Evolutionary conservation across 768 basidiomycete species (phyloP).

Genomic region (Glaciozyma martinii): DNA sequence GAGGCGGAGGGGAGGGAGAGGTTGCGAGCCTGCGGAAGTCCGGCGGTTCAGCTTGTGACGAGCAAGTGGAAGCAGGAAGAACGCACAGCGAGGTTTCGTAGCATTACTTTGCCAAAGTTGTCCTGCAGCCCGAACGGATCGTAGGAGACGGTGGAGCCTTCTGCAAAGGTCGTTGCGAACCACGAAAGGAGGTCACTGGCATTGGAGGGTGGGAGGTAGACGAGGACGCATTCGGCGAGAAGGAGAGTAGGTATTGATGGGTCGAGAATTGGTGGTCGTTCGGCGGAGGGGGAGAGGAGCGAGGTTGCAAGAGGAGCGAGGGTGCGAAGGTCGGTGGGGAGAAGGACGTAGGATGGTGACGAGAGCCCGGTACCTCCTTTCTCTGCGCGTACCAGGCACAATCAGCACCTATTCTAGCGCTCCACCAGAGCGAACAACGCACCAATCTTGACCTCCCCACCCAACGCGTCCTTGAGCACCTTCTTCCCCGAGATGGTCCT

Average conservation of each 20-base stretch:
- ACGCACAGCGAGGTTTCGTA: slow-evolving; percentile 63
- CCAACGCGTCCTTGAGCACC: slow-evolving; percentile 50
- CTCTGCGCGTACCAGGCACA: slow-evolving; percentile 39
- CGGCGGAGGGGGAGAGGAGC: slow-evolving; percentile 44
- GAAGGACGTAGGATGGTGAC: slow-evolving; percentile 55
- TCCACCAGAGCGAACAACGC: neutral
- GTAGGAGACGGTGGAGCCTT: slow-evolving; percentile 56
- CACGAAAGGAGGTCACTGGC: slow-evolving; percentile 59
- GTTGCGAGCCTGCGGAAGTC: slow-evolving; percentile 51
- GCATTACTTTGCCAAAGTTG: slow-evolving; percentile 85
- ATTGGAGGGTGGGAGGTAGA: slow-evolving; percentile 62
- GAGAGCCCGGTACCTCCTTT: slow-evolving; percentile 56
- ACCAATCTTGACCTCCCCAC: slow-evolving; percentile 40
- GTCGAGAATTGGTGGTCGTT: slow-evolving; percentile 44
- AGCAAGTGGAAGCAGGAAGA: neutral
- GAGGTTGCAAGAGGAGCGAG: slow-evolving; percentile 44
- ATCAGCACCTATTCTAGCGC: neutral
- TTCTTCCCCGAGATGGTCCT: slow-evolving; percentile 65
- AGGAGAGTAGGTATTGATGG: slow-evolving; percentile 65
- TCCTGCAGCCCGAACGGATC: slow-evolving; percentile 90
- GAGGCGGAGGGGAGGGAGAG: slow-evolving; percentile 64
- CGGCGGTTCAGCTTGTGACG: neutral
- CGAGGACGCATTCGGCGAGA: slow-evolving; percentile 86
- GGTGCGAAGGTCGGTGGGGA: slow-evolving; percentile 66
- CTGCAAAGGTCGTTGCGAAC: slow-evolving; percentile 57